Conservation (phyloP, 139 green algal species). For the Chlamydomonas schloesseri region DNA sequence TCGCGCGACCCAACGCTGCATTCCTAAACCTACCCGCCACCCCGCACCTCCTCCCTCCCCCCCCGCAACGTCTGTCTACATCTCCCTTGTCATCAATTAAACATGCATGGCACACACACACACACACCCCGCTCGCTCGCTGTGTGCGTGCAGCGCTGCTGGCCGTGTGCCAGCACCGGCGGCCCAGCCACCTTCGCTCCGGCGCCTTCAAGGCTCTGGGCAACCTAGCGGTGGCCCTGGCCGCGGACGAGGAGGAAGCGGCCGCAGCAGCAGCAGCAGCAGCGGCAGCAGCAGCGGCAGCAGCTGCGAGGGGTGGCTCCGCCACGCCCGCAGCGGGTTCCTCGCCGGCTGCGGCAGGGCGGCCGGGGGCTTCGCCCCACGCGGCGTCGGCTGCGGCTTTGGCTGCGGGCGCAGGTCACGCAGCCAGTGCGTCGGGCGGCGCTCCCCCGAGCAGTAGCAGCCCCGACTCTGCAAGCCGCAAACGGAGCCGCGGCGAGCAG, state of each 20-base stretch:
- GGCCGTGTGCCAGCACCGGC: conserved; percentile 26
- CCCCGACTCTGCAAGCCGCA: too few species aligned
- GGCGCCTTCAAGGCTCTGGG: conserved; percentile 20
- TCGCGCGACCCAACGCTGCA: background rate
- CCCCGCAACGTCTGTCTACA: too few species aligned
- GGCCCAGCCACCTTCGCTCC: background rate
- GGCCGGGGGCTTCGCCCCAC: too few species aligned
- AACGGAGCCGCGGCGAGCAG: too few species aligned
- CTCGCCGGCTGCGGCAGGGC: background rate
- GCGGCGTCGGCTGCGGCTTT: too few species aligned
- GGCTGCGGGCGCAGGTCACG: too few species aligned
- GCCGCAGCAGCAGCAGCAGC: background rate
- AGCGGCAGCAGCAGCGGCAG: background rate
- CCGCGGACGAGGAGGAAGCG: background rate
- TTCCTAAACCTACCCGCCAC: background rate
- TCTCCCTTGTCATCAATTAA: too few species aligned
- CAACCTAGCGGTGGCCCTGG: conserved; percentile 20
- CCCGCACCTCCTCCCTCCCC: background rate
- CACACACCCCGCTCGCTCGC: background rate
- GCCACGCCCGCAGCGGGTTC: too few species aligned
- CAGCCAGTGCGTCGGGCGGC: background rate
- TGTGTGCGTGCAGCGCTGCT: conserved; percentile 33
- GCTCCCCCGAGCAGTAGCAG: too few species aligned
- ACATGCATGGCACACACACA: background rate
- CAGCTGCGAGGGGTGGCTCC: too few species aligned